phyloP scores from a whole-genome alignment of 1,139 yeast species.

The Blastobotrys raffinosifermentans region DNA sequence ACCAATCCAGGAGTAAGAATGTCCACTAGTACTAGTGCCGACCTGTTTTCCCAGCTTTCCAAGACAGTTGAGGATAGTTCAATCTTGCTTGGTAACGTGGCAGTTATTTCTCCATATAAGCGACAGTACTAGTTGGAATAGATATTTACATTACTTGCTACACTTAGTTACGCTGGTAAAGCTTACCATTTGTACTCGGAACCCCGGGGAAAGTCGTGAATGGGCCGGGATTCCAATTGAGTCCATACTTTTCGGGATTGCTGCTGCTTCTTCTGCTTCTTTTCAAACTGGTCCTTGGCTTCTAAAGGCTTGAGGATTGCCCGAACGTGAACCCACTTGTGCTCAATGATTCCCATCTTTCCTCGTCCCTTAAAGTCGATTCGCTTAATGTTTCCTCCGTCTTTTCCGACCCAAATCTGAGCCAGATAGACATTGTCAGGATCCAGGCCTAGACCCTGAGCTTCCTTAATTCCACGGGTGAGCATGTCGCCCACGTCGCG shows the following conservation, averaged over 20 bases:
- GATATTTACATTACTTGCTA: no score
- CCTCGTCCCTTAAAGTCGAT: conserved; percentile 91
- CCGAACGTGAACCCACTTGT: conserved; percentile 74
- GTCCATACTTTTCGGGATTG: conserved; percentile 22
- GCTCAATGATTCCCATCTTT: conserved; percentile 70
- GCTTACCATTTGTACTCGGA: conserved; percentile 32
- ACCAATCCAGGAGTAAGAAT: no score
- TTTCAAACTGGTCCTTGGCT: conserved; percentile 8
- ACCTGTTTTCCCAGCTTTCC: no score
- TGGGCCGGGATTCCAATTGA: conserved; percentile 24
- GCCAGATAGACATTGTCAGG: conserved; percentile 63
- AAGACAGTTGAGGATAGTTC: no score
- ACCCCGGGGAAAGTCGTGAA: conserved; percentile 23
- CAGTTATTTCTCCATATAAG: no score
- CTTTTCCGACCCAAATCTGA: conserved; percentile 90
- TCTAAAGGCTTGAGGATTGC: conserved; percentile 59
- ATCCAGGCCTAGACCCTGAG: conserved; percentile 52
- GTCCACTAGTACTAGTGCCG: no score
- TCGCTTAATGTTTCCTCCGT: conserved; percentile 67
- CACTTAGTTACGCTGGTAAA: no score
- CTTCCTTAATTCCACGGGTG: conserved; percentile 66
- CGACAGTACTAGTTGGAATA: no score
- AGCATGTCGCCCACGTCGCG: conserved; percentile 74
- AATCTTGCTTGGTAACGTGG: no score
- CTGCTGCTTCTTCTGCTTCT: conserved; percentile 7